Evolutionary conservation across 225 moss, liverwort and hornwort species (phyloP).

Genomic region (Rhytidiadelphus loreus): DNA sequence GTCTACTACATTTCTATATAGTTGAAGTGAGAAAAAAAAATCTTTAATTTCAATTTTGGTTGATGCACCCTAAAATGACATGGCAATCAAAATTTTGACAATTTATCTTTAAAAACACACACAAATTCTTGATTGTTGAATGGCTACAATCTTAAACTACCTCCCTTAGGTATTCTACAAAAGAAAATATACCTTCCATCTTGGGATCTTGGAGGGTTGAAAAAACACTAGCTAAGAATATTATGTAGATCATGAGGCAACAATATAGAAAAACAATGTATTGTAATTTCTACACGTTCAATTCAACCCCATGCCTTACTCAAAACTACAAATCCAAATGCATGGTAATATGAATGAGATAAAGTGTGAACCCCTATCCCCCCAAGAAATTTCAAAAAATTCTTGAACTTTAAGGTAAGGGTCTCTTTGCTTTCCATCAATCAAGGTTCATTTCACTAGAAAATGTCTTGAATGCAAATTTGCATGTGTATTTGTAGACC

Average conservation of each 20-base stretch:
- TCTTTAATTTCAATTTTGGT: neutral
- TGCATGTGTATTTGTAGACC: neutral
- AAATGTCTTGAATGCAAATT: neutral
- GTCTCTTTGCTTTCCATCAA: neutral
- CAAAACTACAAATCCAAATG: neutral
- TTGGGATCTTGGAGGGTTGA: neutral
- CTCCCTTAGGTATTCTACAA: rapidly evolving
- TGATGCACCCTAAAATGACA: neutral
- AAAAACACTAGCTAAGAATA: neutral
- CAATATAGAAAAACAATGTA: neutral
- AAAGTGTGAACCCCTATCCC: rapidly evolving
- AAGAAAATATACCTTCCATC: neutral
- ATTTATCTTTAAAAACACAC: neutral
- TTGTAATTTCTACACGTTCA: neutral
- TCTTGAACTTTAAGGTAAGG: neutral
- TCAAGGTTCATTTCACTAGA: neutral
- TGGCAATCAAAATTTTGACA: neutral
- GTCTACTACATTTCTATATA: rapidly evolving
- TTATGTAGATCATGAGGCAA: neutral
- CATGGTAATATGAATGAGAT: rapidly evolving
- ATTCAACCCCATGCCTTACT: neutral
- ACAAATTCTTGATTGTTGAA: neutral
- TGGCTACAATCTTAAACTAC: neutral
- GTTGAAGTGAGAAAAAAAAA: neutral
- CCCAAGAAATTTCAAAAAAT: neutral